Conservation (phyloP, 2,329 filamentous ascomycete genomes). For the Beauveria australis region DNA sequence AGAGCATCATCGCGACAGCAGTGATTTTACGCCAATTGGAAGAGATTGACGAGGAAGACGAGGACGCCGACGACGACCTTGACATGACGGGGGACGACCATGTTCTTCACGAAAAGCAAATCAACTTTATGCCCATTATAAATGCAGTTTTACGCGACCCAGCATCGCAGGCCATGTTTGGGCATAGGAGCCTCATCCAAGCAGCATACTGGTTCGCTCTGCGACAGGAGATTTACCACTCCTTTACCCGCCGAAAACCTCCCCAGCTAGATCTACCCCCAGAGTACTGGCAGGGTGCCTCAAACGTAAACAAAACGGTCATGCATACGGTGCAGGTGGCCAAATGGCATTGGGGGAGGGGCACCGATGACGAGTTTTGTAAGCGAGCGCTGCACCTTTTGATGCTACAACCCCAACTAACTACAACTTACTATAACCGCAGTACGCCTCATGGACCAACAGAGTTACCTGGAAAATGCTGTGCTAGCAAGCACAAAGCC, state of each 20-base stretch:
- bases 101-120: conserved; percentile 16
- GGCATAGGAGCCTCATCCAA: conserved; percentile 27
- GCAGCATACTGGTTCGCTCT: conserved; percentile 35
- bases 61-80: conserved; percentile 1
- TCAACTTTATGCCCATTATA: conserved; percentile 33
- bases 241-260: conserved; percentile 29
- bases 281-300: conserved; percentile 26
- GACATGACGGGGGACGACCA: conserved; percentile 3
- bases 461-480: conserved; percentile 26
- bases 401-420: background rate
- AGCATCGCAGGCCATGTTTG: conserved; percentile 28
- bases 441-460: conserved; percentile 29
- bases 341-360: conserved; percentile 32
- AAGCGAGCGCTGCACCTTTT: conserved; percentile 12
- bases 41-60: conserved; percentile 32
- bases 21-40: conserved; percentile 33
- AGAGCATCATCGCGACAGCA: conserved; percentile 32
- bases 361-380: conserved; percentile 29
- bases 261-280: conserved; percentile 28
- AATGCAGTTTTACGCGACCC: conserved; percentile 30
- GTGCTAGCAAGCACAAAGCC: conserved; percentile 26
- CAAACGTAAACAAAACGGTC: conserved; percentile 31
- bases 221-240: conserved; percentile 33
- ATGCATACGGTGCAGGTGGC: conserved; percentile 33
- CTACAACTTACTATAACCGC: background rate